A percentile compares a stretch with the other conserved stretches of the same genome.
Evolutionary conservation across 202 grass and related monocot genomes (phyloP).

Genomic region (Eragrostis tef): DNA sequence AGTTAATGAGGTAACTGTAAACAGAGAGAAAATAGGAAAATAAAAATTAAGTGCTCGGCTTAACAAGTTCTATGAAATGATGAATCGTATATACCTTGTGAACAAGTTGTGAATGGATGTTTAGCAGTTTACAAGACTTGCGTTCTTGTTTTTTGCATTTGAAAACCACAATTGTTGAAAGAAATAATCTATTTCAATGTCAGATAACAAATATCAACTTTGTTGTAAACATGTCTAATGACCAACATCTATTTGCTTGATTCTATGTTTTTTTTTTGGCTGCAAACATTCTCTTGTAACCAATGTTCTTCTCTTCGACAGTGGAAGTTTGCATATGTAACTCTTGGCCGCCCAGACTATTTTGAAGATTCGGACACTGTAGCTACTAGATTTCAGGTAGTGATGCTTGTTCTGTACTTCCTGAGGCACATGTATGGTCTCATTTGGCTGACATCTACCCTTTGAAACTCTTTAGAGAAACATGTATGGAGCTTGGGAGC

Average conservation of each 20-base stretch:
- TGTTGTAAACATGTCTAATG: background rate
- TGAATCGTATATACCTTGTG: background rate
- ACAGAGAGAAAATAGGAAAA: background rate
- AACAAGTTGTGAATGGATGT: background rate
- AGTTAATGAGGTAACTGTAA: too few relatives aligned
- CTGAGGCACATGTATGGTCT: conserved; percentile 39
- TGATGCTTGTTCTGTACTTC: conserved; percentile 21
- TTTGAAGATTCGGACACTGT: conserved; percentile 90
- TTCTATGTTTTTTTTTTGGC: conserved; percentile 11
- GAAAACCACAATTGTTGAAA: background rate
- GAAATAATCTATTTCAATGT: background rate
- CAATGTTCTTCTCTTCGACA: conserved; percentile 44
- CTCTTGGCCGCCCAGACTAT: conserved; percentile 91
- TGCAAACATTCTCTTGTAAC: conserved; percentile 16
- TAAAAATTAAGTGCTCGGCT: background rate
- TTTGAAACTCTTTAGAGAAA: conserved; percentile 63
- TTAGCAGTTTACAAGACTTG: background rate
- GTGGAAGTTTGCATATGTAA: conserved; percentile 99
- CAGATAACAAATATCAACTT: background rate
- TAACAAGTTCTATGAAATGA: background rate
- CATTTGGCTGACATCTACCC: conserved; percentile 14
- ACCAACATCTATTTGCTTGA: background rate
- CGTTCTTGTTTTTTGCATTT: background rate
- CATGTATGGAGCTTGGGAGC: conserved; percentile 99
- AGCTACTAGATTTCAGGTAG: conserved; percentile 83